Evolutionary conservation across 345 rosid genomes (phyloP).

Genomic region (Populus deltoides): DNA sequence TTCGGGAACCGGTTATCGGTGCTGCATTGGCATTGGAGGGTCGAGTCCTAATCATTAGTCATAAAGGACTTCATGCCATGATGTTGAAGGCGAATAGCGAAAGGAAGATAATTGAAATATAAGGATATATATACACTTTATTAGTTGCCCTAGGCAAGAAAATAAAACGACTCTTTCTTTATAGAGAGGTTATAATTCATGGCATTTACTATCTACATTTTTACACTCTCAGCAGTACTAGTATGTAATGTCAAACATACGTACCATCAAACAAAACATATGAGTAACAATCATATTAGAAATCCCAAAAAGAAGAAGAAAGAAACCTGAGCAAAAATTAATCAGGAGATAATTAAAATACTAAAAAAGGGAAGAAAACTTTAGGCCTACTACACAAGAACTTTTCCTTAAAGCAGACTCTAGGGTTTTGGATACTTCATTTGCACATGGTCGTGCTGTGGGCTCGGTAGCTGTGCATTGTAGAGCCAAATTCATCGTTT

Average conservation of each 20-base stretch:
- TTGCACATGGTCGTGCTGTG: slow-evolving; percentile 57
- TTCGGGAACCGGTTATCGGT: slow-evolving; percentile 12
- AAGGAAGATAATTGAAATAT: neutral
- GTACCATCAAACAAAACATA: slow-evolving; percentile 13
- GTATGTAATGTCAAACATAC: slow-evolving; percentile 5
- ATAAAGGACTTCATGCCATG: slow-evolving; percentile 8
- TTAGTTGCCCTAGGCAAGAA: neutral
- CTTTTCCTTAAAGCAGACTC: slow-evolving; percentile 35
- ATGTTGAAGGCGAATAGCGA: neutral
- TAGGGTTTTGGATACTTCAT: slow-evolving; percentile 46
- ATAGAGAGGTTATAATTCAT: slow-evolving; percentile 1
- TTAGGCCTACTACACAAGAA: slow-evolving; percentile 38
- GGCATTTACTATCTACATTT: slow-evolving; percentile 9
- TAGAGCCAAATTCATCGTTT: slow-evolving; percentile 67
- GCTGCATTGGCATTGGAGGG: slow-evolving; percentile 7
- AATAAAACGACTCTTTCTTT: neutral
- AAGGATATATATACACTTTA: neutral
- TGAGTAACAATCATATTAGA: slow-evolving; percentile 11
- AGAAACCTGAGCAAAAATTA: slow-evolving; percentile 8
- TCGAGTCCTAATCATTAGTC: neutral
- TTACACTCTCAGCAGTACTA: slow-evolving; percentile 7
- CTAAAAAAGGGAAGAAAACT: slow-evolving; percentile 35
- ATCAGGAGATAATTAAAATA: slow-evolving; percentile 19
- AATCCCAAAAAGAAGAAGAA: slow-evolving; percentile 5
- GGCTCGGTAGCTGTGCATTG: slow-evolving; percentile 69